A percentile compares a stretch with the other conserved stretches of the same genome.
These are phyloP conservation scores for Hypomyces perniciosus DNA, from an alignment of 2,329 filamentous ascomycete genomes.

Conservation along the genomic window DNA sequence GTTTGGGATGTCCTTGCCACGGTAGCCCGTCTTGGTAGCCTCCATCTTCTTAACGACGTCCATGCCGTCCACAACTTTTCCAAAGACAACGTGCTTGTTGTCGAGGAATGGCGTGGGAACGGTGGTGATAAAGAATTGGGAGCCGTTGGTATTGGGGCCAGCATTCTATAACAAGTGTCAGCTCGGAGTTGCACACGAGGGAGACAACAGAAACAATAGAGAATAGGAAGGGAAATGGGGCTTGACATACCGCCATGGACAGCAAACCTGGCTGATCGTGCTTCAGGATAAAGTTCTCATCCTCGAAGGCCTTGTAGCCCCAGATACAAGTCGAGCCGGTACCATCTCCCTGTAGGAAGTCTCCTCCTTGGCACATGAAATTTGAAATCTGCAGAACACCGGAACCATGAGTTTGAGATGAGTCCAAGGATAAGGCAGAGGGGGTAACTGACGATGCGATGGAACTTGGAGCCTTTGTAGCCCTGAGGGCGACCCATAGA, in stretches of 20 bases:
- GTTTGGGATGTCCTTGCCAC: slow-evolving; percentile 72
- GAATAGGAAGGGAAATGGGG: background rate
- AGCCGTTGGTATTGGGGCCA: slow-evolving; percentile 87
- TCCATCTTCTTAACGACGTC: slow-evolving; percentile 91
- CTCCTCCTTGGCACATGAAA: slow-evolving; percentile 97
- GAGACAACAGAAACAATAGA: background rate
- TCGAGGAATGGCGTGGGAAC: slow-evolving; percentile 82
- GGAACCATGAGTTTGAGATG: background rate
- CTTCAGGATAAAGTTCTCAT: slow-evolving; percentile 81
- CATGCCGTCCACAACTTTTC: slow-evolving; percentile 82
- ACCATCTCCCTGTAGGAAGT: slow-evolving; percentile 90
- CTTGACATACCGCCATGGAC: slow-evolving; percentile 76
- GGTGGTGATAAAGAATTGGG: slow-evolving; percentile 96
- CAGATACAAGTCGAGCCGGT: slow-evolving; percentile 87
- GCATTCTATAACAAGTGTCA: slow-evolving; percentile 56
- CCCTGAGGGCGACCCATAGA: slow-evolving; percentile 72
- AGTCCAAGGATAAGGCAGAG: slow-evolving; percentile 9
- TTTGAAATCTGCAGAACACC: slow-evolving; percentile 64
- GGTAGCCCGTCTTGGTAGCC: slow-evolving; percentile 72
- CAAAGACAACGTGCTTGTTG: slow-evolving; percentile 92
- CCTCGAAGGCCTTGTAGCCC: slow-evolving; percentile 74
- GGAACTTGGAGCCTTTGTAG: slow-evolving; percentile 92
- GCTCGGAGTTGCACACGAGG: background rate
- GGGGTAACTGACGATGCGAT: slow-evolving; percentile 67
- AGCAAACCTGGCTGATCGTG: slow-evolving; percentile 77